Evolutionary conservation across 106 monocot genomes (phyloP).

Genomic region (Narthecium ossifragum): DNA sequence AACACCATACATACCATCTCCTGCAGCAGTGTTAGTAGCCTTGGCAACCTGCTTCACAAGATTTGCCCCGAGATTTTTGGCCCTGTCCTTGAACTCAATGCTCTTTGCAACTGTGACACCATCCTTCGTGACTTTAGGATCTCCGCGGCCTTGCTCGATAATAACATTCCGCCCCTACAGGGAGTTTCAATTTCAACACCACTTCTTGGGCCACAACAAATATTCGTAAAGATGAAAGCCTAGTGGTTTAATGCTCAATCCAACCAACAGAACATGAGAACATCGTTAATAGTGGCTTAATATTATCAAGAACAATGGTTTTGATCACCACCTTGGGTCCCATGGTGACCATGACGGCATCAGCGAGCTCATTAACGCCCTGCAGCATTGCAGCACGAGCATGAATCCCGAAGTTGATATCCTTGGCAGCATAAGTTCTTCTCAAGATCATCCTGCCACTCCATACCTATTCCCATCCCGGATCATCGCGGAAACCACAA

Average conservation of each 20-base stretch:
- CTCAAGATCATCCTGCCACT: slow-evolving; percentile 3
- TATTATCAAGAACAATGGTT: no score
- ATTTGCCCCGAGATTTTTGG: slow-evolving; percentile 66
- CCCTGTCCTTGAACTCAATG: slow-evolving; percentile 64
- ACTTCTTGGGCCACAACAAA: no score
- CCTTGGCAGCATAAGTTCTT: slow-evolving; percentile 29
- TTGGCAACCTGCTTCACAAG: slow-evolving; percentile 59
- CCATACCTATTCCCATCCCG: background rate
- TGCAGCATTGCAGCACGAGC: slow-evolving; percentile 31
- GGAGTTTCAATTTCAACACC: background rate
- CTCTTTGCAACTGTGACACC: slow-evolving; percentile 84
- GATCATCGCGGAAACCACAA: background rate
- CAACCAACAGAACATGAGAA: no score
- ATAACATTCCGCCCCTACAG: slow-evolving; percentile 70
- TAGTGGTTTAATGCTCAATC: no score
- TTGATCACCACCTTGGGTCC: slow-evolving; percentile 28
- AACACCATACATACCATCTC: no score
- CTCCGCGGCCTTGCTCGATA: slow-evolving; percentile 46
- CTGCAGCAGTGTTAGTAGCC: slow-evolving; percentile 58
- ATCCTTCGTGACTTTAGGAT: slow-evolving; percentile 77
- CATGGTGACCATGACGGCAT: slow-evolving; percentile 33
- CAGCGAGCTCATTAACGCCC: slow-evolving; percentile 22
- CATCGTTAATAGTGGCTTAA: no score
- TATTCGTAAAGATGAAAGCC: no score
- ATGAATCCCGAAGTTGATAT: slow-evolving; percentile 15